phyloP scores from a whole-genome alignment of 805 yeast genomes.

The Saccharomycopsis sp. region DNA sequence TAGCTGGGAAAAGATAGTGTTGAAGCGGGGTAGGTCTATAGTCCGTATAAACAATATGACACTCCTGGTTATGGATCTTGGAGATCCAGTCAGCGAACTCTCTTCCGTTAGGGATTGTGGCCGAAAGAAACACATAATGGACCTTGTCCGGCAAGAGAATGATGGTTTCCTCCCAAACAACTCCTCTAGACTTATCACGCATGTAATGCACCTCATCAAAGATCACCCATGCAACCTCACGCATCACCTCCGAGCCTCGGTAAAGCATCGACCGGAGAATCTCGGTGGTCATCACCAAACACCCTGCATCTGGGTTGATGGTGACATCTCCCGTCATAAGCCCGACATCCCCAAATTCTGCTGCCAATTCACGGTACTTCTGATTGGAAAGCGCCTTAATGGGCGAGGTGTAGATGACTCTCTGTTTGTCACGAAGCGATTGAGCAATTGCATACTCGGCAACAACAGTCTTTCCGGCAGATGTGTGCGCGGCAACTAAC shows the following conservation, averaged over 20 bases:
- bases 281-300: constrained; percentile 98
- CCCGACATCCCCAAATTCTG: constrained; percentile 96
- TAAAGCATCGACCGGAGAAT: constrained; percentile 94
- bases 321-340: constrained; percentile 99
- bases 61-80: constrained; percentile 90
- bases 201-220: constrained; percentile 98
- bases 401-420: constrained; percentile 94
- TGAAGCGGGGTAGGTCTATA: constrained; percentile 98
- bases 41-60: constrained; percentile 97
- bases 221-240: constrained; percentile 98
- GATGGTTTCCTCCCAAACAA: constrained; percentile 99
- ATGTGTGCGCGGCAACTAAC: constrained; percentile 93
- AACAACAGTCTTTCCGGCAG: constrained; percentile 96
- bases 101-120: constrained; percentile 97
- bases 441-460: constrained; percentile 97
- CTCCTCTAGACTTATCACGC: constrained; percentile 98
- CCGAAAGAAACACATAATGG: constrained; percentile 86
- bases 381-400: constrained; percentile 93
- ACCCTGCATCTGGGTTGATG: constrained; percentile 96
- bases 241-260: constrained; percentile 95
- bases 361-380: constrained; percentile 84
- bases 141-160: constrained; percentile 94
- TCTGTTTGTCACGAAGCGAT: constrained; percentile 81
- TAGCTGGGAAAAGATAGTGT: constrained; percentile 96
- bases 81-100: constrained; percentile 99